These are phyloP conservation scores for Cardiosporidium cionae DNA, from an alignment of 169 alveolate genomes.

Conservation along the genomic window DNA sequence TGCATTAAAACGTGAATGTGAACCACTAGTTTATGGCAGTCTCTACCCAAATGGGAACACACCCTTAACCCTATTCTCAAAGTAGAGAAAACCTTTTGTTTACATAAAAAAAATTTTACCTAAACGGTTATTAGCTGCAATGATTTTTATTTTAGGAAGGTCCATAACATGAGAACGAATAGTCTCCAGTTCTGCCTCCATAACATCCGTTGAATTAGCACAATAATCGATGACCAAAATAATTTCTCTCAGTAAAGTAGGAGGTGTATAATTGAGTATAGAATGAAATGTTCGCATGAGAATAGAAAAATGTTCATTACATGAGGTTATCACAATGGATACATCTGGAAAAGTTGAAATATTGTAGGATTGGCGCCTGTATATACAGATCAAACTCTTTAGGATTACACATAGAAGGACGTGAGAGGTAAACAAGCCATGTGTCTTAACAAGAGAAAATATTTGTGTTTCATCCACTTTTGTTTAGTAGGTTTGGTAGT, in stretches of 20 bases:
- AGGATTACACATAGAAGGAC: no score
- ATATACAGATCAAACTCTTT: no score
- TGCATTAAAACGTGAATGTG: no score
- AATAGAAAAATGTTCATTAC: constrained; percentile 33
- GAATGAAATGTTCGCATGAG: constrained; percentile 45
- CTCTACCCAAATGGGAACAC: no score
- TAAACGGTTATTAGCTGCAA: not conserved
- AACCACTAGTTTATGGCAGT: no score
- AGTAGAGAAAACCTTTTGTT: no score
- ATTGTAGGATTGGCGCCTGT: not conserved
- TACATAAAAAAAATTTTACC: not conserved
- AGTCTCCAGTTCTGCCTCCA: constrained; percentile 2
- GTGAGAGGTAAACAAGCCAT: no score
- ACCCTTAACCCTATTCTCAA: no score
- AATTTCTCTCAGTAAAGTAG: constrained; percentile 39
- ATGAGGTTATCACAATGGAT: constrained; percentile 29
- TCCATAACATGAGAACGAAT: constrained; percentile 18
- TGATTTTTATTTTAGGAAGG: not conserved
- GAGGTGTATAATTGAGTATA: constrained; percentile 43
- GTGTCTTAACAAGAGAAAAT: no score
- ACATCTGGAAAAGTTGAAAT: constrained; percentile 22
- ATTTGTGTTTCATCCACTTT: no score
- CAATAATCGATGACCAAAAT: constrained; percentile 40
- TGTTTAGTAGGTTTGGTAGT: no score
- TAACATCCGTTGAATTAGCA: not conserved